Base-by-base conservation (phyloP, 805 yeast genomes). In the Zygosaccharomyces kombuchaensis region DNA sequence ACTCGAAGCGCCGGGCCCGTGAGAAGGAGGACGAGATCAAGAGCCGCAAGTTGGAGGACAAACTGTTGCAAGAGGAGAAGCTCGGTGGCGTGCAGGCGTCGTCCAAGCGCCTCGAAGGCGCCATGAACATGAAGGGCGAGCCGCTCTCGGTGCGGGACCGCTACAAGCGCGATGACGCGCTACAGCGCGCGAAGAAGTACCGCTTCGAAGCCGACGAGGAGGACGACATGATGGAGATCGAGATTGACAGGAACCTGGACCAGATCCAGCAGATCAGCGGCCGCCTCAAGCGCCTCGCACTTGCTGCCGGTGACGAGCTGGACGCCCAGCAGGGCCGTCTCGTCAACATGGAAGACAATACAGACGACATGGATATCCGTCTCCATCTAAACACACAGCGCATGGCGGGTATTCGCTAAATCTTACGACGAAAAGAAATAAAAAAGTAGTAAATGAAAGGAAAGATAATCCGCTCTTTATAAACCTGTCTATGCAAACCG, bases 141-240 rank as follows among this genome's bases (percentile, higher is more conserved):
- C 59, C 66, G 29, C 70, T 68, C 8, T 44, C 54, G 17, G 55
- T 63, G 1, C 60, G 67, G 4, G 65, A 61, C 26, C 60, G 60
- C 30, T 71, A 70, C 52, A 67, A 68, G 43, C 66, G 70, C 36
- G 67, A 70, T 34, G 63, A 63, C 40, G 59, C 61, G 27, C 46
- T 67, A 41, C 57, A 72, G 13, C 81, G 80, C 31, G 84, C 95
- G 2, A 70, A 78, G 46, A 70, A 80, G 53, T 89, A 84, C 66
- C 87, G 86, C 57, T 86, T 87, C 56, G 96, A 88, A 60, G 85
- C 84, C 40, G 97, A 91, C 66, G 81, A 81, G 40, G 97, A 91
- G 63, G 98, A 93, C 65, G 96, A 89, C 57, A 93, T 82, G 55
- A 78, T 88, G 78, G 98, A 91, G 62, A 78, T 83, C 51, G 96